A percentile compares a stretch with the other conserved stretches of the same genome.
phyloP scores from a whole-genome alignment of 2,329 filamentous ascomycete species.

The Ophiostoma tasmaniense region DNA sequence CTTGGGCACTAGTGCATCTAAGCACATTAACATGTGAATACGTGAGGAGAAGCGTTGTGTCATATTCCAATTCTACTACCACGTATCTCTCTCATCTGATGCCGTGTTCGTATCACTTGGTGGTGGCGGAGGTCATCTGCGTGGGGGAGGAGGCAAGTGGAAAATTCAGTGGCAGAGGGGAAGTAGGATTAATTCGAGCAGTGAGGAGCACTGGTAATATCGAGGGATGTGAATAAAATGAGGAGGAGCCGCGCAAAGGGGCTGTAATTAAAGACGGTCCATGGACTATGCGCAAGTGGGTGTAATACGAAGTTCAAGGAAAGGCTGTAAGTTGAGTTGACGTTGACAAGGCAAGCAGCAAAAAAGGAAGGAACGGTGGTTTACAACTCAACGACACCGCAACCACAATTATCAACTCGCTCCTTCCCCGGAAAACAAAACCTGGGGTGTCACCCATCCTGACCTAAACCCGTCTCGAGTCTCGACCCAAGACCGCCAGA shows the following conservation, averaged over 20 bases:
- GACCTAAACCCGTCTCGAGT: not conserved
- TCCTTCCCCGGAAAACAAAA: not conserved
- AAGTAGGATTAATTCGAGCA: not conserved
- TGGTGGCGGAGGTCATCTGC: not conserved
- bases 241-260: not conserved
- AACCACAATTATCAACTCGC: not conserved
- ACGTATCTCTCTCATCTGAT: not conserved
- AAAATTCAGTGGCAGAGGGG: not conserved
- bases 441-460: not conserved
- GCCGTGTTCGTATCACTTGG: not conserved
- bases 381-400: not conserved
- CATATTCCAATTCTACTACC: not conserved
- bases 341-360: not conserved
- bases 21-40: not conserved
- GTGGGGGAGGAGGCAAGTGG: not conserved
- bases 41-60: not conserved
- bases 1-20: not conserved
- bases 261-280: not conserved
- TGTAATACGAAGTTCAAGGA: no score
- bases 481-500: not conserved
- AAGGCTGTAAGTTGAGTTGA: not conserved
- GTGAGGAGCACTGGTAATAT: not conserved
- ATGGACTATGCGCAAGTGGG: not conserved
- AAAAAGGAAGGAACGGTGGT: not conserved
- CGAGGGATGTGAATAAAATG: not conserved